Evolutionary conservation across 1,139 yeast genomes (phyloP).

Genomic region (Kluyveromyces marxianus): DNA sequence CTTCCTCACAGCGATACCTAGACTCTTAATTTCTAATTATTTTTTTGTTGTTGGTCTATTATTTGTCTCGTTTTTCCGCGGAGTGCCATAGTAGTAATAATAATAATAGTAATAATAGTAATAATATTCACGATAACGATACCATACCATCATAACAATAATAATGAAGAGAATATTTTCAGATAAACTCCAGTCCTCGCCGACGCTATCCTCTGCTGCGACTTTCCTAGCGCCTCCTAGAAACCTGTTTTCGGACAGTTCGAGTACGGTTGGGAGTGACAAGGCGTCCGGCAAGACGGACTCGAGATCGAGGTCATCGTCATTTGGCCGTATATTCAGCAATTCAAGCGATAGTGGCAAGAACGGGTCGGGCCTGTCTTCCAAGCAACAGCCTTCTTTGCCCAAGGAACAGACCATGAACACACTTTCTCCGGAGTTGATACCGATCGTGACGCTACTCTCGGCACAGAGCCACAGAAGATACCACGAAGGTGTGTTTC

Average conservation of each 20-base stretch:
- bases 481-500: constrained; percentile 66
- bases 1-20: too few relatives aligned
- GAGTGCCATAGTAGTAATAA: too few relatives aligned
- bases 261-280: constrained; percentile 8
- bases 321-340: constrained; percentile 15
- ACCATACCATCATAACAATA: neutral
- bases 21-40: too few relatives aligned
- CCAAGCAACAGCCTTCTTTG: constrained; percentile 1
- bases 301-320: constrained; percentile 15
- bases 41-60: too few relatives aligned
- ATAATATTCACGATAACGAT: too few relatives aligned
- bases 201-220: neutral
- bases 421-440: constrained; percentile 52
- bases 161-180: constrained; percentile 19
- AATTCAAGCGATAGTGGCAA: constrained; percentile 7
- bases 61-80: too few relatives aligned
- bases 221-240: constrained; percentile 19
- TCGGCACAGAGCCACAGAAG: constrained; percentile 69
- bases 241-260: constrained; percentile 8
- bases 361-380: neutral
- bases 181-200: constrained; percentile 11
- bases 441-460: constrained; percentile 66
- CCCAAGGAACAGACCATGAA: constrained; percentile 9
- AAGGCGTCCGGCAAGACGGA: constrained; percentile 5
- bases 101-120: too few relatives aligned